Evolutionary conservation across 2,329 filamentous ascomycete genomes (phyloP).

Genomic region (Cladobotryum protrusum): DNA sequence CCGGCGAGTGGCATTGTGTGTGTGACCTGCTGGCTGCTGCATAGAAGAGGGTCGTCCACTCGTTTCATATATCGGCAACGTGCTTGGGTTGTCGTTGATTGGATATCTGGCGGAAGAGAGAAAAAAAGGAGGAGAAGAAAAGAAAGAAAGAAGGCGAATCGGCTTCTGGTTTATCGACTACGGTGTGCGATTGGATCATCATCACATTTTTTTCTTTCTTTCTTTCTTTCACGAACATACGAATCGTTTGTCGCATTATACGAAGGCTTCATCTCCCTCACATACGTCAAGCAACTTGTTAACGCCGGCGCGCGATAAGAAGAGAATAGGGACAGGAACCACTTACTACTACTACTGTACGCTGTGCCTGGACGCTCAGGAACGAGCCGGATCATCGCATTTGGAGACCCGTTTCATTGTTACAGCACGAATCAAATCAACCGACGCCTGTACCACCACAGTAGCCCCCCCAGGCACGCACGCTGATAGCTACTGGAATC

Average conservation of each 20-base stretch:
- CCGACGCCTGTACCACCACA: background rate
- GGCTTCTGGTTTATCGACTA: too few relatives aligned
- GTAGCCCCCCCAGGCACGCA: background rate
- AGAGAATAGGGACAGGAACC: too few relatives aligned
- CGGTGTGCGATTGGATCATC: too few relatives aligned
- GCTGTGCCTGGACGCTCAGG: background rate
- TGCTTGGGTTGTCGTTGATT: background rate
- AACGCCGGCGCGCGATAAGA: too few relatives aligned
- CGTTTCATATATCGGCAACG: background rate
- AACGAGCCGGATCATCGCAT: background rate
- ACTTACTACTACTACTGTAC: background rate
- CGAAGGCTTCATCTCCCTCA: too few relatives aligned
- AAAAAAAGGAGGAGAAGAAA: background rate
- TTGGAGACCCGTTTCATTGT: too few relatives aligned
- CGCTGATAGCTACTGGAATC: background rate
- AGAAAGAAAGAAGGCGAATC: background rate
- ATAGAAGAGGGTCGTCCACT: background rate
- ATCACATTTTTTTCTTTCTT: too few relatives aligned
- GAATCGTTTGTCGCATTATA: too few relatives aligned
- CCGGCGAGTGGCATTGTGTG: too few relatives aligned
- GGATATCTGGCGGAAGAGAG: background rate
- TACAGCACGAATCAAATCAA: too few relatives aligned
- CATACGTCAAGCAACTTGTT: too few relatives aligned
- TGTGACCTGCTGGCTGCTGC: background rate
- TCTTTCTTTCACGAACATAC: too few relatives aligned